phyloP scores from a whole-genome alignment of 2,329 filamentous ascomycete genomes.

The Annulohypoxylon truncatum region DNA sequence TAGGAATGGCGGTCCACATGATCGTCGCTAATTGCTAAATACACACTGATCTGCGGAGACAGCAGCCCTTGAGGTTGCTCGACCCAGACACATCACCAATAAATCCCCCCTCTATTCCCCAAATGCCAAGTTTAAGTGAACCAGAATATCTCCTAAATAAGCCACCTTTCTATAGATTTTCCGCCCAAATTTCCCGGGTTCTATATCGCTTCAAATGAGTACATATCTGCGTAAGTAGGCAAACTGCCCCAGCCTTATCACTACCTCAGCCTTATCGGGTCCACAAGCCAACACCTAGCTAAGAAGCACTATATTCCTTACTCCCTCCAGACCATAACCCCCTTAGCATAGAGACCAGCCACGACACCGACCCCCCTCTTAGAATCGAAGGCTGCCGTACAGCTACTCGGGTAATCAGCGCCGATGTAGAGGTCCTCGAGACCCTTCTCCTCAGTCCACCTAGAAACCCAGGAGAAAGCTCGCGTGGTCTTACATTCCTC shows the following conservation, averaged over 20 bases:
- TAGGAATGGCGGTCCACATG: not conserved
- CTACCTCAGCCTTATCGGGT: not conserved
- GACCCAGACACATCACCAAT: not conserved
- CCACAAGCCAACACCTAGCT: not conserved
- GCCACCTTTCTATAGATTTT: not conserved
- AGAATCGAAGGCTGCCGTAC: slow-evolving; percentile 50
- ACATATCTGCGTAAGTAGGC: not conserved
- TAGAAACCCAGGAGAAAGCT: slow-evolving; percentile 48
- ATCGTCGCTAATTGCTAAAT: not conserved
- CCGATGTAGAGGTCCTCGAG: slow-evolving; percentile 51
- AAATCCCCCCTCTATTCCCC: not conserved
- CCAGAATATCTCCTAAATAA: not conserved
- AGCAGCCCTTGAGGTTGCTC: not conserved
- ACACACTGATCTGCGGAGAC: not conserved
- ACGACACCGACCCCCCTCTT: slow-evolving; percentile 51
- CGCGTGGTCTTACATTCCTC: slow-evolving; percentile 37
- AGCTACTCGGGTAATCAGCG: slow-evolving; percentile 51
- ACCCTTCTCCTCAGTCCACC: slow-evolving; percentile 52
- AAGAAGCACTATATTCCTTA: too few species aligned
- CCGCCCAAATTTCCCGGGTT: not conserved
- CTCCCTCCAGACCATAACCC: slow-evolving; percentile 47
- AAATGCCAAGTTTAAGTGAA: not conserved
- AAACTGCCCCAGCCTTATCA: too few species aligned
- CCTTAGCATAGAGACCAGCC: slow-evolving; percentile 54
- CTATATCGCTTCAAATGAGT: not conserved